Conservation (phyloP, 257 asterid genomes). For the Parsonsia alboflavescens region DNA sequence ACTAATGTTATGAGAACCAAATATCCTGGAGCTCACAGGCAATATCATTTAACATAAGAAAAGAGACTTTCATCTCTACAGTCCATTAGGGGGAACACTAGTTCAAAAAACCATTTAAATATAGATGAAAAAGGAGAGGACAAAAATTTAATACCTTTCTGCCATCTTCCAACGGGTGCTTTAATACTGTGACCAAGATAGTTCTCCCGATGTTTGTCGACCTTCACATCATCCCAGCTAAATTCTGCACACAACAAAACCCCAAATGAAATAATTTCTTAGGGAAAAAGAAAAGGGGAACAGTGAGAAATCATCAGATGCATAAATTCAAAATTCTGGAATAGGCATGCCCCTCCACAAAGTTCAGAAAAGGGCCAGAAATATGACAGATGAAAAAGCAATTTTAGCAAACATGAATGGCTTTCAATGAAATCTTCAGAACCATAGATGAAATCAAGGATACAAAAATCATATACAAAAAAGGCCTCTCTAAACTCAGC, state of each 20-base stretch:
- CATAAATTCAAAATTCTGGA: no score
- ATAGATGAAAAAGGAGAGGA: not conserved
- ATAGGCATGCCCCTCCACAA: no score
- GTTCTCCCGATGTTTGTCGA: slow-evolving; percentile 89
- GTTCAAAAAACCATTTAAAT: not conserved
- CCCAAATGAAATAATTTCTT: not conserved
- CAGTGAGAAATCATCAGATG: no score
- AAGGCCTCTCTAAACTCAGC: not conserved
- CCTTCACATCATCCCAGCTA: slow-evolving; percentile 96
- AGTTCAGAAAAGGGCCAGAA: no score
- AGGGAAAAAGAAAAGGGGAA: not conserved
- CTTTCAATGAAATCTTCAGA: no score
- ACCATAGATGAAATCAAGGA: no score
- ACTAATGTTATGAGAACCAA: not conserved
- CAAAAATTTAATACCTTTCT: slow-evolving; percentile 56
- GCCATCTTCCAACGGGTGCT: slow-evolving; percentile 99
- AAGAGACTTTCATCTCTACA: not conserved
- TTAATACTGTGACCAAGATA: slow-evolving; percentile 91
- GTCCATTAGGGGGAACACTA: not conserved
- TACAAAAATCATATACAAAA: no score
- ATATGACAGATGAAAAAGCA: no score
- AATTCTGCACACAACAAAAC: slow-evolving; percentile 54
- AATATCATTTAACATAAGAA: not conserved
- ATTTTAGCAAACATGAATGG: no score
- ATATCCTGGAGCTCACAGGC: not conserved